Conservation (phyloP, 192 early-diverging fungal species). For the Mycoemilia scoparia region DNA sequence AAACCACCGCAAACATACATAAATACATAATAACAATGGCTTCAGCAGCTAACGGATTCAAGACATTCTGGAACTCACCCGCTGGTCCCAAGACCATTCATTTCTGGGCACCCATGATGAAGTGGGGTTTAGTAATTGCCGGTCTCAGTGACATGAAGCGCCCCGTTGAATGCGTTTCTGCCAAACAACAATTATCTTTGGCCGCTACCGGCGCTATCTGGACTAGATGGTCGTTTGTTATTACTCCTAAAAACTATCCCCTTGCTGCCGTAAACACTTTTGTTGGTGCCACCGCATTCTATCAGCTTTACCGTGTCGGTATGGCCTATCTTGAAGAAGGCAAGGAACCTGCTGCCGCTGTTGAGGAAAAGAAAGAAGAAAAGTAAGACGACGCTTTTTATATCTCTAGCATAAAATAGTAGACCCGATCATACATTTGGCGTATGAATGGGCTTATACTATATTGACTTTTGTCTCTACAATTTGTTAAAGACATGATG, state of each 20-base stretch:
- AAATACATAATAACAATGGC: conserved; percentile 11
- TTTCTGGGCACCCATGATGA: conserved; percentile 82
- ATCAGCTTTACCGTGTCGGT: conserved; percentile 67
- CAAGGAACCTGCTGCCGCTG: too few relatives aligned
- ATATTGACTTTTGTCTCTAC: too few relatives aligned
- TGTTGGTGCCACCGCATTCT: conserved; percentile 73
- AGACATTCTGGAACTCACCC: conserved; percentile 51
- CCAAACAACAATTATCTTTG: conserved; percentile 71
- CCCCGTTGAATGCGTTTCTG: conserved; percentile 75
- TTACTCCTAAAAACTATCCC: conserved; percentile 82
- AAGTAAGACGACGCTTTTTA: too few relatives aligned
- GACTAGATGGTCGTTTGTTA: conserved; percentile 89
- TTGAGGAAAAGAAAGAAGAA: too few relatives aligned
- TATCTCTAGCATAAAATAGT: too few relatives aligned
- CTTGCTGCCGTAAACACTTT: conserved; percentile 86
- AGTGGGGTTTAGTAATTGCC: conserved; percentile 78
- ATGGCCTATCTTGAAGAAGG: conserved; percentile 2
- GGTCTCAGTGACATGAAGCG: conserved; percentile 76
- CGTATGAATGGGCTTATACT: too few relatives aligned
- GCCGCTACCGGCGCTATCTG: conserved; percentile 91
- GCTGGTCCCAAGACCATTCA: conserved; percentile 93
- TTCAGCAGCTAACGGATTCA: conserved; percentile 31
- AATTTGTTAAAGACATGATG: too few relatives aligned
- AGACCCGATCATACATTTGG: too few relatives aligned
- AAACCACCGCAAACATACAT: too few relatives aligned